Evolutionary conservation across 2,329 filamentous ascomycete species (phyloP).

Genomic region (Bipolaris zeicola): DNA sequence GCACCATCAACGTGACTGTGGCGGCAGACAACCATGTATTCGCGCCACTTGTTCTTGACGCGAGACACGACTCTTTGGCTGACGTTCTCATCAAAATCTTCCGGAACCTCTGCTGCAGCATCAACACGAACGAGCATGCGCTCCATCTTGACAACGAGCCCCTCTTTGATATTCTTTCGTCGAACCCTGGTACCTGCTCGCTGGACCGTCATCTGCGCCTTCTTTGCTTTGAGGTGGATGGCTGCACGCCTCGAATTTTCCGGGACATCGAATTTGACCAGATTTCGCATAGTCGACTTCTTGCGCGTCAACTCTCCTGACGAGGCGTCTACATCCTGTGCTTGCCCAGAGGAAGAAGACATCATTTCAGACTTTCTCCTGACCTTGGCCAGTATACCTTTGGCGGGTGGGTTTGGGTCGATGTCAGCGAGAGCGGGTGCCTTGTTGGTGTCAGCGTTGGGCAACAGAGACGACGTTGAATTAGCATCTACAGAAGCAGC

Average conservation of each 20-base stretch:
- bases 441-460: slow-evolving; percentile 44
- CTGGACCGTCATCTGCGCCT: slow-evolving; percentile 48
- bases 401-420: slow-evolving; percentile 27
- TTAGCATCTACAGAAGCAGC: slow-evolving; percentile 42
- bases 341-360: slow-evolving; percentile 19
- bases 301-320: slow-evolving; percentile 27
- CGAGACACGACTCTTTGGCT: slow-evolving; percentile 64
- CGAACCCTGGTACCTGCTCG: slow-evolving; percentile 44
- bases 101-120: slow-evolving; percentile 58
- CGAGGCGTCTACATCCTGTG: slow-evolving; percentile 8
- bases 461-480: slow-evolving; percentile 47
- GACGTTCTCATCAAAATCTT: slow-evolving; percentile 68
- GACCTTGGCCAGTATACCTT: slow-evolving; percentile 37
- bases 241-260: slow-evolving; percentile 48
- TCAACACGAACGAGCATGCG: slow-evolving; percentile 71
- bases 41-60: slow-evolving; percentile 67
- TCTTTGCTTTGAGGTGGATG: slow-evolving; percentile 47
- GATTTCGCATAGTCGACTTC: slow-evolving; percentile 40
- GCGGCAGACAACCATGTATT: slow-evolving; percentile 67
- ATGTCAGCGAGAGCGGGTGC: slow-evolving; percentile 25
- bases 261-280: slow-evolving; percentile 52
- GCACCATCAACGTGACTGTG: slow-evolving; percentile 61
- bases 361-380: slow-evolving; percentile 35
- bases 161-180: slow-evolving; percentile 55
- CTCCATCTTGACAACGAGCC: slow-evolving; percentile 70